Base-by-base conservation (phyloP, 352 stramenopile genomes). In the Pythium monospermum region DNA sequence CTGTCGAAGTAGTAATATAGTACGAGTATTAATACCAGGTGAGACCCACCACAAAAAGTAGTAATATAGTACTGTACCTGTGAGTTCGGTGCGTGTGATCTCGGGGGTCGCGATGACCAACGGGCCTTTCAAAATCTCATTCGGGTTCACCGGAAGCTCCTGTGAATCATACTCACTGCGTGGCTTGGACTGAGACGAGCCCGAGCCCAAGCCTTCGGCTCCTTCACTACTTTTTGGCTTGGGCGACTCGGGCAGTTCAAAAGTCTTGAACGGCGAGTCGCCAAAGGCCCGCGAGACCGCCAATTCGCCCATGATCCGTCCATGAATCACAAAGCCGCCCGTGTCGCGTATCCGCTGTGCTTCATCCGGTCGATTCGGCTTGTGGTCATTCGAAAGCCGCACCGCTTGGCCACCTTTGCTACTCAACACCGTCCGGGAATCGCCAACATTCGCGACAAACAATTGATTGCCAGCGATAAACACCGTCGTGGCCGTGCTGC, bases 231-330 rank as follows among this genome's bases (percentile, higher is more conserved):
- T 36, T 12, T 38, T 40, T 32, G 53, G 36, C 5, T 64, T 61
- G 10, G 73, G 64, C 8, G 76, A 68, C 36, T 87, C 69, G 0
- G 68, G 55, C 2, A 84, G 44, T 22, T 93, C 83, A 54, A 90
- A 91, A 35, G 85, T 95, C 73, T 99, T 99, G 68, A 98, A 98
- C 23, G 95, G 96, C 53, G 90, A 93, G 65, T 98, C 96, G 10
- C 83, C 83, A 49, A 94, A 94, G 1, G 83, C 83, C 15, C 83
- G 67, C 8, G 83, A 91, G 36, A 94, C 83, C 0, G 83, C 83
- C 6, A 94, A 63, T 55, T 94, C 80, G 23, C 83, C 83, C 94
- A 98, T 98, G 42, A 99, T 96, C 42, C 95, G 87, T 28, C 83
- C 83, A 35, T 93, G 79, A 40, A 93, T 91, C 22, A 93, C 82